Evolutionary conservation across 352 stramenopile genomes (phyloP), one percentile per base, ranked within the genome.

Genomic region (Halophytophthora batemanensis): DNA sequence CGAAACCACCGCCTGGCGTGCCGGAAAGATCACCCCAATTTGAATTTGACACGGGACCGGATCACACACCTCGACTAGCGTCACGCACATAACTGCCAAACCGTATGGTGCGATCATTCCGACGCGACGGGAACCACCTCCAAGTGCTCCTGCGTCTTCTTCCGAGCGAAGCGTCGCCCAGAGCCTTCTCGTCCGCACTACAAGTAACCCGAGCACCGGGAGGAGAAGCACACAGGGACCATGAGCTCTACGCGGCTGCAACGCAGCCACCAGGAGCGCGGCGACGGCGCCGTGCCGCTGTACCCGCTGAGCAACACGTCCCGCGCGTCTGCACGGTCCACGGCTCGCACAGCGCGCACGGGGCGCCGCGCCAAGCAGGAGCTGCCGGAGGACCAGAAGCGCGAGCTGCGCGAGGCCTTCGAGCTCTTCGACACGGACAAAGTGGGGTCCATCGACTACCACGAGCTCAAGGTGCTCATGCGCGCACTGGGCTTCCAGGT

Each of bases 381-480:
- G 66, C 65, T 91, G 12, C 74, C 67, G 17, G 81, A 92, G 17
- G 83, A 91, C 37, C 81, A 93, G 66, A 89, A 90, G 57, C 89
- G 90, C 37, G 92, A 98, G 66, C 74, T 98, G 1, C 74, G 80
- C 45, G 93, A 98, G 50, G 89, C 92, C 6, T 98, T 98, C 46
- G 89, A 96, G 43, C 78, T 98, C 35, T 98, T 98, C 50, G 93
- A 98, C 70, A 78, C 76, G 17, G 88, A 97, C 50, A 94, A 96
- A 64, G 87, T 76, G 41, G 88, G 90, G 6, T 82, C 72, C 3
- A 86, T 98, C 52, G 86, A 97, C 74, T 93, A 96, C 59, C 87
- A 98, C 63, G 93, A 98, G 61, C 81, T 98, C 60, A 98, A 98
- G 59, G 90, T 91, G 53, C 67, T 97, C 38, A 96, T 98, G 81